Percentiles rank a stretch among this genome's conserved stretches.
Evolutionary conservation across 306 rosid species (phyloP).

Genomic region (Phaseolus lunatus): DNA sequence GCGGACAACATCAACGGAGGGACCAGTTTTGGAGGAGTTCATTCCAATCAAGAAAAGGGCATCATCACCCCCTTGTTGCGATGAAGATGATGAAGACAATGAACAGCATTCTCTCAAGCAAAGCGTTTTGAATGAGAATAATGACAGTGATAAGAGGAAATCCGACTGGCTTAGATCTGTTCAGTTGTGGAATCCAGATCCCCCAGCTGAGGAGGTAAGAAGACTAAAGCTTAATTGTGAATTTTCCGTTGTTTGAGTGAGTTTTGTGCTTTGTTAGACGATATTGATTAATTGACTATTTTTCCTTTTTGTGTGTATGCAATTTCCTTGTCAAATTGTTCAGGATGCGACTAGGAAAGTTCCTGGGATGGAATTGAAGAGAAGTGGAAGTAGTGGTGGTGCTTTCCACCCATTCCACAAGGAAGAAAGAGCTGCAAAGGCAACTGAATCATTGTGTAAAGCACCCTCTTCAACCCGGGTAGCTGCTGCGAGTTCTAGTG

Average conservation of each 20-base stretch:
- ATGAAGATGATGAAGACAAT: constrained; percentile 43
- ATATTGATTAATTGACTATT: constrained; percentile 14
- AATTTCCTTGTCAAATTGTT: constrained; percentile 35
- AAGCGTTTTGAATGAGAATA: constrained; percentile 38
- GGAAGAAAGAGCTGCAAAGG: constrained; percentile 56
- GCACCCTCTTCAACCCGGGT: constrained; percentile 46
- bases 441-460: constrained; percentile 45
- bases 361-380: constrained; percentile 66
- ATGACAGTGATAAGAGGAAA: constrained; percentile 53
- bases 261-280: constrained; percentile 22
- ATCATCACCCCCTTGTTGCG: constrained; percentile 53
- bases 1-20: constrained; percentile 76
- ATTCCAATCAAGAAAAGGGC: constrained; percentile 69
- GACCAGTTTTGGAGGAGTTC: constrained; percentile 78
- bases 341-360: constrained; percentile 67
- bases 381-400: constrained; percentile 73
- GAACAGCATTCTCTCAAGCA: constrained; percentile 49
- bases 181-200: constrained; percentile 87
- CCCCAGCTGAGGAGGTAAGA: constrained; percentile 66
- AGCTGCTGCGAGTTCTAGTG: constrained; percentile 42
- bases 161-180: constrained; percentile 95
- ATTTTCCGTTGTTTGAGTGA: background rate
- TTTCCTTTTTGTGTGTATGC: constrained; percentile 17
- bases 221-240: background rate
- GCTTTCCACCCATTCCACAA: constrained; percentile 89